Conservation (phyloP, 2,329 filamentous ascomycete species). For the Claviceps capensis region DNA sequence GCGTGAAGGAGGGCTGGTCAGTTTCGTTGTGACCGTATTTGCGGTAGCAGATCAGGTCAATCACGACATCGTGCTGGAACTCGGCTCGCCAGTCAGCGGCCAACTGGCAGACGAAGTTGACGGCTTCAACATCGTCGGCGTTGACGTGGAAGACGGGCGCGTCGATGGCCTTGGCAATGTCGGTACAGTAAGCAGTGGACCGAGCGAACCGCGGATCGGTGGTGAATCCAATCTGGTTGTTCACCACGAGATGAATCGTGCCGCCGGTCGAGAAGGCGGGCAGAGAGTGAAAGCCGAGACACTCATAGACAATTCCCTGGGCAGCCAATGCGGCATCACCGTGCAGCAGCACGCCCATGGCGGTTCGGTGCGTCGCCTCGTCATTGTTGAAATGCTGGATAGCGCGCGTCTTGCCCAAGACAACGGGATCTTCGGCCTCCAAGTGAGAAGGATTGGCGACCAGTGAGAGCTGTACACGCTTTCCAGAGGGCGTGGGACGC, state of each 20-base stretch:
- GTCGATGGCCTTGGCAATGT: conserved; percentile 97
- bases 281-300: conserved; percentile 90
- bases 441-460: conserved; percentile 97
- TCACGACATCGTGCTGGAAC: conserved; percentile 96
- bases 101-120: conserved; percentile 96
- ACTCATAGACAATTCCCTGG: conserved; percentile 97
- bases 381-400: conserved; percentile 99
- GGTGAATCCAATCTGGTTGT: conserved; percentile 99
- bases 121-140: conserved; percentile 92
- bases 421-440: conserved; percentile 95
- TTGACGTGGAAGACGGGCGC: conserved; percentile 99
- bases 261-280: conserved; percentile 95
- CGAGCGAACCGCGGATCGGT: conserved; percentile 95
- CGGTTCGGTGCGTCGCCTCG: conserved; percentile 73
- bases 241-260: conserved; percentile 92
- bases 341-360: conserved; percentile 92
- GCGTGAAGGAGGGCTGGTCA: conserved; percentile 98
- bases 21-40: conserved; percentile 99
- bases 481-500: conserved; percentile 91
- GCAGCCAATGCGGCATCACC: conserved; percentile 95
- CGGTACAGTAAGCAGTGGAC: conserved; percentile 96
- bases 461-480: conserved; percentile 96
- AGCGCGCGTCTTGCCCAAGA: conserved; percentile 90
- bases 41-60: conserved; percentile 97
- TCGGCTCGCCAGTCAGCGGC: conserved; percentile 96